Evolutionary conservation across 495 filamentous ascomycete species (phyloP).

Genomic region (Bacidia rubella): DNA sequence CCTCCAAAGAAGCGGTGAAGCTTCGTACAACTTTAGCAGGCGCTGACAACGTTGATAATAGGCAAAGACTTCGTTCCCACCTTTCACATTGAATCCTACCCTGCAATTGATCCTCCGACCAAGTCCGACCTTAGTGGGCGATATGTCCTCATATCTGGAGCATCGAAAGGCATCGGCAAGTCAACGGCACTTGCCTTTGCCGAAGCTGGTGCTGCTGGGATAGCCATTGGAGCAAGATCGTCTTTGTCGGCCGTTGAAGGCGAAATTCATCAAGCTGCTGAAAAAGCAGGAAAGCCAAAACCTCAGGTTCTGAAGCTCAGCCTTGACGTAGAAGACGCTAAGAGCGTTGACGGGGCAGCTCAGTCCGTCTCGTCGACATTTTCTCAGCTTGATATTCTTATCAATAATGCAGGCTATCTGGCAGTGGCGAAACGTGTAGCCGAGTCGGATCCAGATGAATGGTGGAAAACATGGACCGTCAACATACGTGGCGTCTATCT

Average conservation of each 20-base stretch:
- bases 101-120: slow-evolving; percentile 10
- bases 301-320: slow-evolving; percentile 26
- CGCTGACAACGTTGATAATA: background rate
- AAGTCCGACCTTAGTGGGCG: slow-evolving; percentile 31
- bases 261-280: slow-evolving; percentile 26
- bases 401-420: slow-evolving; percentile 33
- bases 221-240: slow-evolving; percentile 32
- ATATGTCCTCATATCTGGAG: slow-evolving; percentile 23
- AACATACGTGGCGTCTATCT: slow-evolving; percentile 33
- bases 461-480: slow-evolving; percentile 29
- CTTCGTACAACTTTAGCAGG: background rate
- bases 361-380: slow-evolving; percentile 25
- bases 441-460: slow-evolving; percentile 22
- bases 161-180: slow-evolving; percentile 26
- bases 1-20: background rate
- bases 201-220: slow-evolving; percentile 26
- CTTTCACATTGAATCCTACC: slow-evolving; percentile 27
- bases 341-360: slow-evolving; percentile 26
- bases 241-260: slow-evolving; percentile 24
- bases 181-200: slow-evolving; percentile 36
- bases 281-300: slow-evolving; percentile 19
- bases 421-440: slow-evolving; percentile 11
- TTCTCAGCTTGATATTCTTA: slow-evolving; percentile 37
- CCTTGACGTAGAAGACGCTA: slow-evolving; percentile 31
- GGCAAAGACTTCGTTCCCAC: slow-evolving; percentile 11